Evolutionary conservation across 129 eudicot genomes (phyloP).

Genomic region (Calendula officinalis): DNA sequence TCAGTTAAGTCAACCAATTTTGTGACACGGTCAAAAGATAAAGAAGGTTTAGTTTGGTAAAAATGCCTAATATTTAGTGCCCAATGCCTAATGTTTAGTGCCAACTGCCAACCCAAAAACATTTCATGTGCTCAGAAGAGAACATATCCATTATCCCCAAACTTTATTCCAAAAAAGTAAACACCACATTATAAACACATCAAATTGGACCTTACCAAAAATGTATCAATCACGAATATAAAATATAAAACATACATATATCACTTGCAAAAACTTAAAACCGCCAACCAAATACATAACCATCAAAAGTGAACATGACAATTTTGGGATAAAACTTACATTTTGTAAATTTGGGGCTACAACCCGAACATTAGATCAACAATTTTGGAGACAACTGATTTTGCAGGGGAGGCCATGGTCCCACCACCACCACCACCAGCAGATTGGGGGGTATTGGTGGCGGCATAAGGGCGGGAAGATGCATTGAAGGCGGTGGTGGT

Average conservation of each 20-base stretch:
- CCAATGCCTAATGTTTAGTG: constrained; percentile 13
- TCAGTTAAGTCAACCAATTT: neutral
- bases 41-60: constrained; percentile 24
- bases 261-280: neutral
- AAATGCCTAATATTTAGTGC: constrained; percentile 16
- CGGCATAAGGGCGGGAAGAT: constrained; percentile 44
- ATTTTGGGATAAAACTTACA: neutral
- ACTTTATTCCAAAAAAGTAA: neutral
- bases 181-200: constrained; percentile 1
- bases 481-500: constrained; percentile 49
- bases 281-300: neutral
- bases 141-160: constrained; percentile 15
- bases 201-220: neutral
- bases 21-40: constrained; percentile 14
- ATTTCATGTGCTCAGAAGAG: constrained; percentile 21
- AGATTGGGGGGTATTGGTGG: constrained; percentile 43
- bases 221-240: neutral
- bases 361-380: constrained; percentile 88
- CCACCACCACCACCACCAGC: constrained; percentile 23
- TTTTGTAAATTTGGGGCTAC: constrained; percentile 17
- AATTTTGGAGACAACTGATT: constrained; percentile 70
- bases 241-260: neutral
- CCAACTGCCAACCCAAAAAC: constrained; percentile 26
- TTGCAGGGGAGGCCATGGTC: constrained; percentile 83
- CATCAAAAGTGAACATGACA: neutral